Conservation (phyloP, 805 yeast genomes). For the Saccharomycopsis fodiens region DNA sequence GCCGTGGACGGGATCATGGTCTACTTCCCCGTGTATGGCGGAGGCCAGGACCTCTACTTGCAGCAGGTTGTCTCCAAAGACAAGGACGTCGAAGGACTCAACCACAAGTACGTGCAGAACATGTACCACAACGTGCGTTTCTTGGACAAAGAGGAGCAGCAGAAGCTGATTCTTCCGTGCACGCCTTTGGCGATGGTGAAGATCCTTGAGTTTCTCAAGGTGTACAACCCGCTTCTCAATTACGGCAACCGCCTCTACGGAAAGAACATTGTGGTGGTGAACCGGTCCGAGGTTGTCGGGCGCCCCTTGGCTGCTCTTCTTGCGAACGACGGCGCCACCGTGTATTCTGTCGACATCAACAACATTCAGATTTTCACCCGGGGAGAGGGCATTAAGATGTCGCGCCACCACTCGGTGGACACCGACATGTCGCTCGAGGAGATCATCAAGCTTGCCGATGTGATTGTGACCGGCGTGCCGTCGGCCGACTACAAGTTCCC, state of each 20-base stretch:
- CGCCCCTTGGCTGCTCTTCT: constrained; percentile 92
- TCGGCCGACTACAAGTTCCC: constrained; percentile 79
- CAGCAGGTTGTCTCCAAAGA: constrained; percentile 89
- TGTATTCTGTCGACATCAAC: constrained; percentile 82
- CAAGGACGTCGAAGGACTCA: constrained; percentile 94
- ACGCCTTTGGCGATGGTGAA: constrained; percentile 94
- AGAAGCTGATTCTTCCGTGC: constrained; percentile 89
- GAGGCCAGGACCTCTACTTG: constrained; percentile 88
- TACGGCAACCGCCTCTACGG: constrained; percentile 93
- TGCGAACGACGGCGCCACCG: constrained; percentile 97
- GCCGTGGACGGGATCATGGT: constrained; percentile 88
- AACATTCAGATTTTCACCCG: constrained; percentile 88
- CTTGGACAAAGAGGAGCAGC: constrained; percentile 58
- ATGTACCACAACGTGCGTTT: constrained; percentile 89
- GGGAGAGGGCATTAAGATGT: constrained; percentile 80
- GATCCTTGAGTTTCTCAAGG: constrained; percentile 81
- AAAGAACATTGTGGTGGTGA: constrained; percentile 82
- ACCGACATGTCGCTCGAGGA: constrained; percentile 46
- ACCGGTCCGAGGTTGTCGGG: constrained; percentile 95
- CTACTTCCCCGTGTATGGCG: constrained; percentile 95
- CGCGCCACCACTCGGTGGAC: constrained; percentile 75
- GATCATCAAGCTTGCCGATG: constrained; percentile 73
- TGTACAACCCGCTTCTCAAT: constrained; percentile 72
- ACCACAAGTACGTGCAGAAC: constrained; percentile 85
- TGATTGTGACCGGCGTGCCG: constrained; percentile 94